These are phyloP conservation scores for Dentiscutata heterogama DNA, from an alignment of 371 early-diverging fungal genomes.

Conservation along the genomic window DNA sequence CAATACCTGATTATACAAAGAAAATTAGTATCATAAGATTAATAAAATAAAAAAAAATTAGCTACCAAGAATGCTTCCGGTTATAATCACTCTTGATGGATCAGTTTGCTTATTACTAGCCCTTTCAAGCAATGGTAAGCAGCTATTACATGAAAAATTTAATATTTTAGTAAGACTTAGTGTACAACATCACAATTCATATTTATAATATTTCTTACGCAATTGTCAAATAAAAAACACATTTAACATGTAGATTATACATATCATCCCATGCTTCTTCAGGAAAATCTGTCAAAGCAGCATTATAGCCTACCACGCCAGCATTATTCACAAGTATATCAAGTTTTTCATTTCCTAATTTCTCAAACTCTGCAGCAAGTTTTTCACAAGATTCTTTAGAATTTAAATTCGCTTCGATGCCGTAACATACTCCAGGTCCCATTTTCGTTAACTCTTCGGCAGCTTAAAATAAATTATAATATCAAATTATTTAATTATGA, in stretches of 20 bases:
- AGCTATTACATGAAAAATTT: background rate
- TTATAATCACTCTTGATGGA: background rate
- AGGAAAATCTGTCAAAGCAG: slow-evolving; percentile 18
- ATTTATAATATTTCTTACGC: slow-evolving; percentile 17
- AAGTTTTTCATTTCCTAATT: slow-evolving; percentile 61
- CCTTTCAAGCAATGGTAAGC: slow-evolving; percentile 32
- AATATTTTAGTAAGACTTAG: no score
- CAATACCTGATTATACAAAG: background rate
- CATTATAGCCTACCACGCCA: background rate
- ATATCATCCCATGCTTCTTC: slow-evolving; percentile 9
- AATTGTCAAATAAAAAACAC: slow-evolving; percentile 32
- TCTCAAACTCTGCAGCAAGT: slow-evolving; percentile 67
- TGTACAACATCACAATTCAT: no score
- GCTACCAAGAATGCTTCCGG: slow-evolving; percentile 16
- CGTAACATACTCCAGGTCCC: slow-evolving; percentile 75
- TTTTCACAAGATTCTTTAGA: slow-evolving; percentile 67
- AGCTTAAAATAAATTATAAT: no score
- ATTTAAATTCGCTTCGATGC: slow-evolving; percentile 83
- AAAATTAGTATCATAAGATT: background rate
- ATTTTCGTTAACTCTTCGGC: no score
- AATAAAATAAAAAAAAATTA: background rate
- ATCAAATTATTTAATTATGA: slow-evolving; percentile 43
- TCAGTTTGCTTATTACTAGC: slow-evolving; percentile 7
- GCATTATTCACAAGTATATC: slow-evolving; percentile 38
- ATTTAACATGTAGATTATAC: slow-evolving; percentile 13